phyloP scores from a whole-genome alignment of 768 basidiomycete genomes.

The Collybiopsis confluens region DNA sequence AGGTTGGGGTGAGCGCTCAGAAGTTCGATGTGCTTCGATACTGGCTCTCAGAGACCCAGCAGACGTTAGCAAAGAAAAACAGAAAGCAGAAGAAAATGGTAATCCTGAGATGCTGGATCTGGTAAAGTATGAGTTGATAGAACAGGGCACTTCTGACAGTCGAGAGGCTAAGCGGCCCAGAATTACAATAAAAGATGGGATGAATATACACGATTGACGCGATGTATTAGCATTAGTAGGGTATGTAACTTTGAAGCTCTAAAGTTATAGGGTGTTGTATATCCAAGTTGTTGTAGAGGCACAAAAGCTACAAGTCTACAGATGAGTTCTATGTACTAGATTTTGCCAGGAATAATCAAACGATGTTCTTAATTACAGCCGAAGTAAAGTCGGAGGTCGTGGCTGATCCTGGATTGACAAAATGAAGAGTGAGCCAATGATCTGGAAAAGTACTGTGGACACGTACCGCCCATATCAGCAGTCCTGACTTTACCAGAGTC shows the following conservation, averaged over 20 bases:
- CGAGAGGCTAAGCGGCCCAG: conserved; percentile 39
- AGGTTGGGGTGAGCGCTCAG: conserved; percentile 82
- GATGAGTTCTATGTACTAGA: not conserved
- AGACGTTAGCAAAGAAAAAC: conserved; percentile 3
- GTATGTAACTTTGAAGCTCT: not conserved
- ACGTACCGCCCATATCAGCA: conserved; percentile 91
- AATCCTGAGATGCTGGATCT: conserved; percentile 13
- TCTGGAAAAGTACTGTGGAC: not conserved
- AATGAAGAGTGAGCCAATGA: conserved; percentile 2
- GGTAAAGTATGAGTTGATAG: conserved; percentile 14
- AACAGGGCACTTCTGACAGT: conserved; percentile 10
- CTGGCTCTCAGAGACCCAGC: conserved; percentile 46
- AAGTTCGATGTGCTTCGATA: conserved; percentile 67
- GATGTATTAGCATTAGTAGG: conserved; percentile 1
- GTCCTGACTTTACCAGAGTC: conserved; percentile 85
- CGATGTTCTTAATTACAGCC: conserved; percentile 80
- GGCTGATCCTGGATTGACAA: conserved; percentile 76
- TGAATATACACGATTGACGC: conserved; percentile 18
- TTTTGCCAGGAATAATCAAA: not conserved
- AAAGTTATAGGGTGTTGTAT: not conserved
- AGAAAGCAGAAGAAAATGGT: conserved; percentile 7
- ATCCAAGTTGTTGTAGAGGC: not conserved
- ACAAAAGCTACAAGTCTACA: not conserved
- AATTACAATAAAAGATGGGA: too few relatives aligned
- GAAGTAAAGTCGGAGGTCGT: conserved; percentile 95